These are phyloP conservation scores for Tricholoma bakamatsutake DNA, from an alignment of 768 basidiomycete genomes.

Conservation along the genomic window DNA sequence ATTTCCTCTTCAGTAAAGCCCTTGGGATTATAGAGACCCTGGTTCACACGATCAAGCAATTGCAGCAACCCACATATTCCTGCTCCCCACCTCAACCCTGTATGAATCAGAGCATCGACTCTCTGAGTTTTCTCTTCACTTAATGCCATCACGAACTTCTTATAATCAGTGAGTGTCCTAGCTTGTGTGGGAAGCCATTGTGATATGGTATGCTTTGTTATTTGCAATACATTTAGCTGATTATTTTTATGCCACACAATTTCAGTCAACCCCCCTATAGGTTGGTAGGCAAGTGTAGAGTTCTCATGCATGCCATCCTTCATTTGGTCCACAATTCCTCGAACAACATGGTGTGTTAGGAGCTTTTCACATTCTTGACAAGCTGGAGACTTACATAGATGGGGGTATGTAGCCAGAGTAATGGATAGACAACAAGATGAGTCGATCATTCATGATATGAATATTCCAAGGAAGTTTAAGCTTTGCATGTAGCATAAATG, in stretches of 20 bases:
- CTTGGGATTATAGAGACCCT: too few species aligned
- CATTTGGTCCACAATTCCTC: constrained; percentile 7
- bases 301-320: constrained; percentile 1
- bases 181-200: too few species aligned
- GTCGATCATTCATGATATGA: neutral
- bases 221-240: neutral
- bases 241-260: neutral
- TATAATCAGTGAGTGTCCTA: too few species aligned
- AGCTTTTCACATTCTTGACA: too few species aligned
- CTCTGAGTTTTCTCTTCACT: too few species aligned
- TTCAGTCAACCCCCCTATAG: constrained; percentile 3
- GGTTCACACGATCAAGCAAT: too few species aligned
- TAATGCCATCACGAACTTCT: too few species aligned
- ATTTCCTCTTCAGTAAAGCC: too few species aligned
- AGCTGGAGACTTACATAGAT: too few species aligned
- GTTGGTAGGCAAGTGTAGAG: constrained; percentile 1
- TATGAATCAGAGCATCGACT: too few species aligned
- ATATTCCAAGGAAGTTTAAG: constrained; percentile 1
- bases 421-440: neutral
- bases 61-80: too few species aligned
- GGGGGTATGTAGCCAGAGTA: neutral
- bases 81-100: too few species aligned
- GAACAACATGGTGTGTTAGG: neutral
- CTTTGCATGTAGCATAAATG: neutral
- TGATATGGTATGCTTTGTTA: neutral